Evolutionary conservation across 1,284 basidiomycete species (phyloP), one percentile per base, ranked within the genome.

Genomic region (Tausonia pullulans): DNA sequence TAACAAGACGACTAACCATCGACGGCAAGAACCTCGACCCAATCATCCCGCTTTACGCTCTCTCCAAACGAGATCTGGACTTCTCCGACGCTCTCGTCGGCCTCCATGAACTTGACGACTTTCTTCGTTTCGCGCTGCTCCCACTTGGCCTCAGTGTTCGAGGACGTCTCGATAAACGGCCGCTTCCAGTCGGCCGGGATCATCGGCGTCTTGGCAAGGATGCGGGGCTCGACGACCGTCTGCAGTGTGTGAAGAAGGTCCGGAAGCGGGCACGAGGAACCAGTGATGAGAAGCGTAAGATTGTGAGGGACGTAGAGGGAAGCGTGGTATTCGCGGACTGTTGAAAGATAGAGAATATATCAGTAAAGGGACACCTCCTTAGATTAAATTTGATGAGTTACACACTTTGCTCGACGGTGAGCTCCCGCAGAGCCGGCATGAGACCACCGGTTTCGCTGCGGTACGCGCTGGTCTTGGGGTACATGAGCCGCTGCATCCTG

Each of bases 221-320:
- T 84, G 55, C 79, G 82, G 0, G 91, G 89, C 71, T 96, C 91
- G 3, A 96, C 83, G 71, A 90, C 76, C 11, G 85, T 80, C 72
- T 94, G 86, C 58, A 95, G 79, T 59, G 92, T 85, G 65, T 84
- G 79, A 27, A 95, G 81, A 43, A 81, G 74, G 51, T 76, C 72
- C 8, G 71, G 70, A 0, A 78, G 72, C 41, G 76, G 70, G 49
- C 80, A 73, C 41, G 78, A 71, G 51, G 71, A 92, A 76, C 69
- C 78, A 65, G 79, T 78, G 60, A 82, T 74, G 63, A 75, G 71
- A 5, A 78, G 71, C 71, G 88, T 85, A 58, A 97, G 77, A 74
- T 99, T 99, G 74, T 98, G 89, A 0, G 96, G 94, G 3, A 91
- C 88, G 73, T 99, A 99, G 76, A 94, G 94, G 58, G 84, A 84